A percentile compares a stretch with the other conserved stretches of the same genome.
Conservation (phyloP, 495 filamentous ascomycete genomes). For the Pseudoneurospora amorphoporcata region DNA sequence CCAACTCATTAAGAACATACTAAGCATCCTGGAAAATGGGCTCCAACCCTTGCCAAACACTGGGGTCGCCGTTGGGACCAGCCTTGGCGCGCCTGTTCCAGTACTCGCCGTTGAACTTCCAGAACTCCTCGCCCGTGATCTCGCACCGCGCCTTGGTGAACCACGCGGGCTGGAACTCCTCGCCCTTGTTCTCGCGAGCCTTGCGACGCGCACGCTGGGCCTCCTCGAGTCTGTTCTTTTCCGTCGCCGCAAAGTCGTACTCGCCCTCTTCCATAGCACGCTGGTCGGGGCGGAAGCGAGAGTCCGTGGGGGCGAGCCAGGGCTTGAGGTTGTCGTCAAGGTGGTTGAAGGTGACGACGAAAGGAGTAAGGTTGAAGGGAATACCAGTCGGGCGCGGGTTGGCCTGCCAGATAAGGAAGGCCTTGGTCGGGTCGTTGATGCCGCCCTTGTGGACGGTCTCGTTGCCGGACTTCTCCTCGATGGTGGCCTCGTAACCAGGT, state of each 20-base stretch:
- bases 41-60: slow-evolving; percentile 41
- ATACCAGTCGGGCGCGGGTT: slow-evolving; percentile 71
- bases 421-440: slow-evolving; percentile 49
- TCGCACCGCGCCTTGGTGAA: slow-evolving; percentile 63
- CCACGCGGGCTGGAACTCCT: slow-evolving; percentile 78
- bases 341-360: slow-evolving; percentile 87
- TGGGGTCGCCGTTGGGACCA: slow-evolving; percentile 30
- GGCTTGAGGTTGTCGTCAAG: slow-evolving; percentile 62
- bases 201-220: slow-evolving; percentile 73
- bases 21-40: slow-evolving; percentile 26
- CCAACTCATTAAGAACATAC: neutral
- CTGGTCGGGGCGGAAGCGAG: slow-evolving; percentile 82
- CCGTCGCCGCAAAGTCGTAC: slow-evolving; percentile 82
- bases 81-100: slow-evolving; percentile 60
- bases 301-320: slow-evolving; percentile 83
- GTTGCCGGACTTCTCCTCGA: slow-evolving; percentile 44
- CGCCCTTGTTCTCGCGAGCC: slow-evolving; percentile 61
- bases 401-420: slow-evolving; percentile 87
- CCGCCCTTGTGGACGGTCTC: slow-evolving; percentile 27
- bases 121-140: slow-evolving; percentile 81
- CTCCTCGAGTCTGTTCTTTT: slow-evolving; percentile 95
- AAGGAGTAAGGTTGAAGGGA: slow-evolving; percentile 95
- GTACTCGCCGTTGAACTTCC: slow-evolving; percentile 80
- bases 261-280: slow-evolving; percentile 97
- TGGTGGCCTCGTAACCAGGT: slow-evolving; percentile 71